A percentile compares a stretch with the other conserved stretches of the same genome.
Conservation (phyloP, 2,329 filamentous ascomycete species). For the Calonectria ilicicola region DNA sequence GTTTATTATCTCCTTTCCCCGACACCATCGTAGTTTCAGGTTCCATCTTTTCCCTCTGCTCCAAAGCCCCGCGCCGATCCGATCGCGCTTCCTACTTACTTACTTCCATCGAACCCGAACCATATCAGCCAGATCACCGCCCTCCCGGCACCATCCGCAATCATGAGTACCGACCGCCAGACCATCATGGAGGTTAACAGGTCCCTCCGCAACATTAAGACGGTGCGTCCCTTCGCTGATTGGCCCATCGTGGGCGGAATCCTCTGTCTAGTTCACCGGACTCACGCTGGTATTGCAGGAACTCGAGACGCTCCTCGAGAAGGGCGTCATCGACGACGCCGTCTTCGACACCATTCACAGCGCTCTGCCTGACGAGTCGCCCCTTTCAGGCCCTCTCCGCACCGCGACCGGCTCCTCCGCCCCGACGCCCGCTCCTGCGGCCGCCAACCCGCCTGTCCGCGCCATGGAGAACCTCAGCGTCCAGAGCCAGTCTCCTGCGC, state of each 20-base stretch:
- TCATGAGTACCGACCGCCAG: conserved; percentile 66
- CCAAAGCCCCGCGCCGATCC: not conserved
- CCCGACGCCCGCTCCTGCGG: conserved; percentile 43
- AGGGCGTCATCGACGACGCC: conserved; percentile 79
- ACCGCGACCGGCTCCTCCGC: conserved; percentile 51
- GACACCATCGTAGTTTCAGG: conserved; percentile 9
- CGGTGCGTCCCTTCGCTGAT: conserved; percentile 61
- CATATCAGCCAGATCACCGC: not conserved
- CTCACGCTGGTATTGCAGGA: conserved; percentile 69
- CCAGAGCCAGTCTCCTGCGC: conserved; percentile 52
- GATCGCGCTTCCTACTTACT: not conserved
- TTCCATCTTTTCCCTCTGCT: not conserved
- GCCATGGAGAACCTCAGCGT: conserved; percentile 57
- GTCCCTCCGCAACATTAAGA: conserved; percentile 88
- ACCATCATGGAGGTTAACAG: conserved; percentile 80
- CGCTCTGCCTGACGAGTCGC: conserved; percentile 79
- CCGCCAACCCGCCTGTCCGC: conserved; percentile 46
- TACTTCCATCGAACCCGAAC: not conserved
- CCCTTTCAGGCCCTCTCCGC: conserved; percentile 64
- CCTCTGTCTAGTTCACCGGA: no score
- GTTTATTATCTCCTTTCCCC: not conserved
- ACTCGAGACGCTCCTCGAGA: conserved; percentile 89
- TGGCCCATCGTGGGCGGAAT: not conserved
- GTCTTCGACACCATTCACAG: conserved; percentile 81
- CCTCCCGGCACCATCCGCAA: conserved; percentile 24